Conservation (phyloP, 2,329 filamentous ascomycete species). For the Parascedosporium putredinis region DNA sequence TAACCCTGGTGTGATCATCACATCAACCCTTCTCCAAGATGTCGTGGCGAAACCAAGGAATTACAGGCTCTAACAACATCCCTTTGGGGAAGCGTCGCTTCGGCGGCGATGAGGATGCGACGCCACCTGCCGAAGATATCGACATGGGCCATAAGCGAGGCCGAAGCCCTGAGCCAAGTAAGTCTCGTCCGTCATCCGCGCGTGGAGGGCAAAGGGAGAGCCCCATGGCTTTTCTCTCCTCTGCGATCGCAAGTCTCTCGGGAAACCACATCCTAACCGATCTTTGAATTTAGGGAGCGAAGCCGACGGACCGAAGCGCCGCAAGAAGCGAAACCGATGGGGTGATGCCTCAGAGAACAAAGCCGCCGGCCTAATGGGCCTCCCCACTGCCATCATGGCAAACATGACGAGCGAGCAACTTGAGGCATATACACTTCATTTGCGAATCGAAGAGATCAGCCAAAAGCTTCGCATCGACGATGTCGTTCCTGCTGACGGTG, state of each 20-base stretch:
- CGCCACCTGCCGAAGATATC: conserved; percentile 23
- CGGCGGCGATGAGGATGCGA: conserved; percentile 38
- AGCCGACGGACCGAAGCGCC: conserved; percentile 69
- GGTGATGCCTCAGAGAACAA: conserved; percentile 97
- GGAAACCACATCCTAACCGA: background rate
- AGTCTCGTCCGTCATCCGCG: conserved; percentile 20
- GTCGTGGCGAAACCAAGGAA: conserved; percentile 67
- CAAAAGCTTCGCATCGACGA: conserved; percentile 99
- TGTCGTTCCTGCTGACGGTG: conserved; percentile 91
- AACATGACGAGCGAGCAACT: conserved; percentile 98
- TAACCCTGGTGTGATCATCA: background rate
- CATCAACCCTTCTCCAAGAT: conserved; percentile 28
- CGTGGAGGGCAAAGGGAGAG: too few relatives aligned
- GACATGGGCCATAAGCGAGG: conserved; percentile 79
- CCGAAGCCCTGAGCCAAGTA: conserved; percentile 78
- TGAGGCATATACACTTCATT: conserved; percentile 89
- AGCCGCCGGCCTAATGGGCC: conserved; percentile 92
- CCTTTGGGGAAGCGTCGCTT: conserved; percentile 79
- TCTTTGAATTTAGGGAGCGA: conserved; percentile 30
- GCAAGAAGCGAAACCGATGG: conserved; percentile 99
- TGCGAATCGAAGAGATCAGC: conserved; percentile 97
- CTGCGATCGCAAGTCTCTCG: too few relatives aligned
- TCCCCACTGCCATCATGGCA: conserved; percentile 90
- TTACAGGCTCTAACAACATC: conserved; percentile 97
- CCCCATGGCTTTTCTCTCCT: background rate